Base-by-base conservation (phyloP, 768 basidiomycete genomes). In the Lentinula edodes region DNA sequence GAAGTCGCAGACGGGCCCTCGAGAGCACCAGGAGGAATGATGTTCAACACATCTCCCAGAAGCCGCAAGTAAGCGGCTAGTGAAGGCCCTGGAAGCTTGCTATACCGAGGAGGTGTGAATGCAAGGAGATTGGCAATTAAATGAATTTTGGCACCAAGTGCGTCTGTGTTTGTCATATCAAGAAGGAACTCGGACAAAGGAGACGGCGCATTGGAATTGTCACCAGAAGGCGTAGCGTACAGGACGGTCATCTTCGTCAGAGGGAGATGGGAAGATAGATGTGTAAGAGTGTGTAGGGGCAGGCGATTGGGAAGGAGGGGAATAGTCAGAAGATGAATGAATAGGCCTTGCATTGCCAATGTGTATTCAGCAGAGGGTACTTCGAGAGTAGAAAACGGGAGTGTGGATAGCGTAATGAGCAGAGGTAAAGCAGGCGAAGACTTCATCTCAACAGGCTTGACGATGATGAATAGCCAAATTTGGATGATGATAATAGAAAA, bases 301-400 rank as follows among this genome's bases (percentile, higher is more conserved):
- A 90, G 76, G 7, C 85, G 88, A 71, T 91, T 89, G 0, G 92
- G 93, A 0, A 98, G 80, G 0, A 93, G 74, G 0, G 91, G 89
- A 48, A 95, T 77, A 1, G 87, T 81, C 61, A 96, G 77, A 59
- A 95, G 83, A 62, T 76, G 72, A 15, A 75, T 68, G 58, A 90
- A 65, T 34, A 90, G 66, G 16, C 71, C 67, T 35, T 72, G 64
- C 15, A 88, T 67, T 46, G 77, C 70, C 62, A 63, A 65, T 6
- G 71, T 32, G 65, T 75, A 76, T 48, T 66, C 57, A 1, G 69
- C 66, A 1, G 68, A 65, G 46, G 65, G 39, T 0, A 63, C 48
- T 32, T 66, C 68, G 48, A 71, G 71, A 20, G 66, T 72, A 10
- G 68, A 73, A 23, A 78, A 81, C 46, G 70, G 83, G 67, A 51